A percentile compares a stretch with the other conserved stretches of the same genome.
Evolutionary conservation across 768 basidiomycete genomes (phyloP).

Genomic region (Auricularia heimuer): DNA sequence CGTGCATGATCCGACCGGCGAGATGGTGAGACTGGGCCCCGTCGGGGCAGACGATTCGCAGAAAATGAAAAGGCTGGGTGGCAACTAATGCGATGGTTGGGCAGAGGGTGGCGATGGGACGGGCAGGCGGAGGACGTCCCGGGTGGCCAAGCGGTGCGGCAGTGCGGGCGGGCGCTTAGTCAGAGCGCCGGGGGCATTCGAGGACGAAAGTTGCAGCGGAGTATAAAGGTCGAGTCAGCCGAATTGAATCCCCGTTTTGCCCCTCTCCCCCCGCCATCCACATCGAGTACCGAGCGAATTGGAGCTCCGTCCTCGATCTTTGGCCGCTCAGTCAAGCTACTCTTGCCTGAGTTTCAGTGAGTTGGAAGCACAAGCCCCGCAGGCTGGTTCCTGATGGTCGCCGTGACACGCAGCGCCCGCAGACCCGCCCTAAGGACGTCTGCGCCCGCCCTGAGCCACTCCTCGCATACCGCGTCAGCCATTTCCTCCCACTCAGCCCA

Average conservation of each 20-base stretch:
- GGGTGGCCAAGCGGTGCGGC: background rate
- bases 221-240: slow-evolving; percentile 1
- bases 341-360: background rate
- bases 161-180: background rate
- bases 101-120: no score
- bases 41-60: no score
- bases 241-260: background rate
- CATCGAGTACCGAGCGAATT: background rate
- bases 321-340: background rate
- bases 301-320: background rate
- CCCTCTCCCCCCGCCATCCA: background rate
- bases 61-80: no score
- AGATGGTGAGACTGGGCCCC: no score
- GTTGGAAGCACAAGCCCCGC: background rate
- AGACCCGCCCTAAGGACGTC: background rate
- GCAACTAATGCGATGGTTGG: no score
- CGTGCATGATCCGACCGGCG: no score
- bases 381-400: background rate
- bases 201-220: background rate
- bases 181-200: background rate
- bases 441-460: background rate
- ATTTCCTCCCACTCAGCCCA: background rate
- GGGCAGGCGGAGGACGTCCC: no score
- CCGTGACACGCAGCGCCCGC: slow-evolving; percentile 1
- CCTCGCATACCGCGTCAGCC: background rate